Conservation (phyloP, 208 protist species). For the Borovskyia barvae region DNA sequence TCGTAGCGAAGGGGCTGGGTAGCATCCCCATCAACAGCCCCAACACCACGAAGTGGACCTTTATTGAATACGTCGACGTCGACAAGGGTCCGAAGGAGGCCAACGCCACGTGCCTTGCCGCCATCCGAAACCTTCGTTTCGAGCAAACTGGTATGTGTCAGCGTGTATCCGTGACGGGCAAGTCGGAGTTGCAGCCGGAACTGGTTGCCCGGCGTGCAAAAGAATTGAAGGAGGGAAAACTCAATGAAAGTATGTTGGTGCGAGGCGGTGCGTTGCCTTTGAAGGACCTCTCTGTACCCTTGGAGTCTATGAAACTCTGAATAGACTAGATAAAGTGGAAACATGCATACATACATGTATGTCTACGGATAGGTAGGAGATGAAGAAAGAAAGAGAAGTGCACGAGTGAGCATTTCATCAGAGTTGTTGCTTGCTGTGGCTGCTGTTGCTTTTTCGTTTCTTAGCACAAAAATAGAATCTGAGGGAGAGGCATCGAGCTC, state of each 20-base stretch:
- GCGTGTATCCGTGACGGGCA: conserved; percentile 56
- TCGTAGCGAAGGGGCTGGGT: conserved; percentile 58
- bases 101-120: conserved; percentile 39
- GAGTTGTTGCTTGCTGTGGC: too few species aligned
- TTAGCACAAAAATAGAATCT: background rate
- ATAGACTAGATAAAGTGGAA: too few species aligned
- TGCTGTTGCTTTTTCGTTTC: background rate
- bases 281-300: conserved; percentile 51
- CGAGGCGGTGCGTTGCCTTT: conserved; percentile 35
- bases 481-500: background rate
- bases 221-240: conserved; percentile 26
- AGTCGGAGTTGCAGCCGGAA: conserved; percentile 33
- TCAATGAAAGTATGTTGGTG: conserved; percentile 35
- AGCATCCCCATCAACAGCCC: conserved; percentile 60
- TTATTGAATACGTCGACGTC: conserved; percentile 69
- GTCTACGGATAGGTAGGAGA: background rate
- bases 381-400: too few species aligned
- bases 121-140: conserved; percentile 67
- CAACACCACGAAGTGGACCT: conserved; percentile 76
- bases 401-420: too few species aligned
- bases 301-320: conserved; percentile 57
- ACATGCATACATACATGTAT: too few species aligned
- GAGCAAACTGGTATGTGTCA: conserved; percentile 70
- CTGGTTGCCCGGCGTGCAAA: conserved; percentile 28
- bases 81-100: conserved; percentile 23